These are phyloP conservation scores for Pythium sp. DNA, from an alignment of 352 stramenopile genomes.

Conservation along the genomic window DNA sequence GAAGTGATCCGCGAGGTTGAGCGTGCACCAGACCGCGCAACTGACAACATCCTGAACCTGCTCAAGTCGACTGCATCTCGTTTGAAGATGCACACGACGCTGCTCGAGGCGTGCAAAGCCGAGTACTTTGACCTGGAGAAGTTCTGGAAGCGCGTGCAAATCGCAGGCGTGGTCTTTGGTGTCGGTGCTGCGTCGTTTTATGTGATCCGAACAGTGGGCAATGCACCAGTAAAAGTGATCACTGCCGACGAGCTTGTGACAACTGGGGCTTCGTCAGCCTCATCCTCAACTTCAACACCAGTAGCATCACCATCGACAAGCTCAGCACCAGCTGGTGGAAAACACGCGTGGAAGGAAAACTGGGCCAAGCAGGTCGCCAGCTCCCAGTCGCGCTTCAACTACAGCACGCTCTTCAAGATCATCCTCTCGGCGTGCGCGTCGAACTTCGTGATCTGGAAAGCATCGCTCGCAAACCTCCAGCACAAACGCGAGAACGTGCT, in stretches of 20 bases:
- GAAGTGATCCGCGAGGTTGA: constrained; percentile 85
- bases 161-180: constrained; percentile 51
- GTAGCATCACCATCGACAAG: background rate
- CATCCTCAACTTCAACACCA: constrained; percentile 9
- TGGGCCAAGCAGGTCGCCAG: constrained; percentile 76
- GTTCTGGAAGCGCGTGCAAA: constrained; percentile 76
- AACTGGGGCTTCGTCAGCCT: constrained; percentile 9
- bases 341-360: constrained; percentile 62
- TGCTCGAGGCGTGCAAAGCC: constrained; percentile 73
- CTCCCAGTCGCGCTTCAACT: constrained; percentile 67
- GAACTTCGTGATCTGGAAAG: constrained; percentile 76
- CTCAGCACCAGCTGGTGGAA: constrained; percentile 9
- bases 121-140: constrained; percentile 71
- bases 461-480: constrained; percentile 56
- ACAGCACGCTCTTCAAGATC: constrained; percentile 73
- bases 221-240: constrained; percentile 28
- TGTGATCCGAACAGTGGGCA: constrained; percentile 68
- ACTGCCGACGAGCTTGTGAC: constrained; percentile 23
- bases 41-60: constrained; percentile 79
- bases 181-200: constrained; percentile 72
- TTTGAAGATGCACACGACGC: constrained; percentile 83
- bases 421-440: constrained; percentile 52
- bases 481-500: constrained; percentile 69
- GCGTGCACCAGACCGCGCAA: constrained; percentile 75
- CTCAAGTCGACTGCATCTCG: constrained; percentile 76